Evolutionary conservation across 176 grass and related monocot species (phyloP).

Genomic region (Bothriochloa decipiens): DNA sequence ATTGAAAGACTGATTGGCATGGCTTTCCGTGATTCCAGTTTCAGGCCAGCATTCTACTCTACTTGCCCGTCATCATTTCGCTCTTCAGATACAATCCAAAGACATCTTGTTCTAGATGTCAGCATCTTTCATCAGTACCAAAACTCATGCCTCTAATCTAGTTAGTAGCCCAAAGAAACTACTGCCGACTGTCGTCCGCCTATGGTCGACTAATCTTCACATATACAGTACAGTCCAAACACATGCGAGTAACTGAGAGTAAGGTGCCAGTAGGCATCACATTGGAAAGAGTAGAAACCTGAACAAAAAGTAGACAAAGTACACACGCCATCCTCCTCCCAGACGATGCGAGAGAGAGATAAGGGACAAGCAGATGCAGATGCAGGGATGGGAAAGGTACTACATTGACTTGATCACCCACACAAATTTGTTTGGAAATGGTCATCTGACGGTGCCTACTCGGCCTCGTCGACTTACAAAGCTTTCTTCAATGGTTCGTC

Average conservation of each 20-base stretch:
- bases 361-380: background rate
- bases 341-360: background rate
- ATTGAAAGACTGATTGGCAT: background rate
- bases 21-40: conserved; percentile 9
- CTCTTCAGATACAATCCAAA: background rate
- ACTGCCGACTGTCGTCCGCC: background rate
- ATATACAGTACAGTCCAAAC: conserved; percentile 2
- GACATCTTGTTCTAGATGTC: background rate
- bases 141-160: background rate
- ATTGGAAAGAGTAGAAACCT: background rate
- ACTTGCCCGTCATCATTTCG: background rate
- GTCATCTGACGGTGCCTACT: no score
- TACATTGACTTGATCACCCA: conserved; percentile 14
- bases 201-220: background rate
- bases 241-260: background rate
- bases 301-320: background rate
- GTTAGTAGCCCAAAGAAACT: background rate
- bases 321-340: background rate
- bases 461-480: no score
- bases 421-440: no score
- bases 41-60: background rate
- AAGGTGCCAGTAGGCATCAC: background rate
- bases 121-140: background rate
- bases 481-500: no score
- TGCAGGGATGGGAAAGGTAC: conserved; percentile 17